Evolutionary conservation across 345 rosid species (phyloP), one percentile per base, ranked within the genome.

Genomic region (Anastatica hierochuntica): DNA sequence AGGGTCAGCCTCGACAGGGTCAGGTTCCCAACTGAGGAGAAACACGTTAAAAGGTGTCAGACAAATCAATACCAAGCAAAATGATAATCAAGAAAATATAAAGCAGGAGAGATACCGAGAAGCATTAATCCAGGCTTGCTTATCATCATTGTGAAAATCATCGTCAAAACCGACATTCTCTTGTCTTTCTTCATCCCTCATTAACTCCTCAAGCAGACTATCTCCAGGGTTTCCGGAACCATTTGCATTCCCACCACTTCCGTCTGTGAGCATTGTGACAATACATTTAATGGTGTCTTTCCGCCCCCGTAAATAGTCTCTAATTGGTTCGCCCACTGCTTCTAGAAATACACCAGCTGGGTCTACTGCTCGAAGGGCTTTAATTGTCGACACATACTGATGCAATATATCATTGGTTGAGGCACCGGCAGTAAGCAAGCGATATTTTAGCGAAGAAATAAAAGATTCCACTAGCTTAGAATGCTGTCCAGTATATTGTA

Each of bases 371-470:
- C 96, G 75, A 54, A 92, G 80, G 58, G 96, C 98, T 74, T 83
- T 92, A 52, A 92, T 88, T 24, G 98, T 92, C 33, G 95, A 92
- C 55, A 92, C 94, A 54, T 92, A 92, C 56, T 92, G 98, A 72
- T 85, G 98, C 72, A 92, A 62, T 77, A 92, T 92, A 73, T 92
- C 98, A 88, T 87, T 92, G 49, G 98, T 88, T 56, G 98, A 92
- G 69, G 95, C 98, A 37, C 98, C 96, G 10, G 98, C 98, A 62
- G 98, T 88, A 24, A 92, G 98, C 67, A 92, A 68, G 39, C 96
- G 90, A 50, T 78, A 83, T 70, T 76, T 85, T 33, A 92, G 73
- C 24, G 42, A 85, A 43, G 96, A 83, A 56, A 85, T 85, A 61
- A 92, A 88, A 53, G 98, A 83, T 42, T 83, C 90, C 4, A 92